These are phyloP conservation scores for Phytophthora constricta DNA, from an alignment of 352 stramenopile species.

Conservation along the genomic window DNA sequence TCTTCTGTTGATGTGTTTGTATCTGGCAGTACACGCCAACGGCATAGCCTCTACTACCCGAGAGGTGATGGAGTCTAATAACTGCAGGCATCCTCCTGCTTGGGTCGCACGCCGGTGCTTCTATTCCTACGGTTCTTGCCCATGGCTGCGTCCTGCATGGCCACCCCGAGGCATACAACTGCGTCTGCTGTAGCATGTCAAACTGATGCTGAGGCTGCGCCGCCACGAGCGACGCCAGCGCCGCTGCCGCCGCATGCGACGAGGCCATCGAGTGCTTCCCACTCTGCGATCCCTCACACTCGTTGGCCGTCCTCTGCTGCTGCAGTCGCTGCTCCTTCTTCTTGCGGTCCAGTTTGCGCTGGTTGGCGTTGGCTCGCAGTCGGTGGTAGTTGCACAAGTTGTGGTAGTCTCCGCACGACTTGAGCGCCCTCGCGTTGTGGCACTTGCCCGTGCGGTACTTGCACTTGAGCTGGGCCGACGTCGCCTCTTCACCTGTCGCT, in stretches of 20 bases:
- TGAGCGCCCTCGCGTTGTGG: slow-evolving; percentile 71
- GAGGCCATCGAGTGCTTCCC: too few relatives aligned
- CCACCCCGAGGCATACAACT: slow-evolving; percentile 25
- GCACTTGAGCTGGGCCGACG: slow-evolving; percentile 82
- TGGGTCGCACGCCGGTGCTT: slow-evolving; percentile 38
- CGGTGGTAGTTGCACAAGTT: slow-evolving; percentile 88
- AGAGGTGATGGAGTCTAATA: slow-evolving; percentile 42
- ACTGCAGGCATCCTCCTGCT: slow-evolving; percentile 48
- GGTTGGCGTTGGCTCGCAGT: slow-evolving; percentile 79
- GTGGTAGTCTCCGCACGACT: slow-evolving; percentile 81
- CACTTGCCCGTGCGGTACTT: slow-evolving; percentile 88
- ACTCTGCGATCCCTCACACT: slow-evolving; percentile 17
- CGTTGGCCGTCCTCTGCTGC: slow-evolving; percentile 40
- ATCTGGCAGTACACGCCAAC: too few relatives aligned
- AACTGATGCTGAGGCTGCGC: slow-evolving; percentile 41
- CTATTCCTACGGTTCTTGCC: slow-evolving; percentile 40
- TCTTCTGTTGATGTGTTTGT: slow-evolving; percentile 27
- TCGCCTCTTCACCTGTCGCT: slow-evolving; percentile 18
- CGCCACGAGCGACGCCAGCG: slow-evolving; percentile 49
- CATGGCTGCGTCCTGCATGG: slow-evolving; percentile 26
- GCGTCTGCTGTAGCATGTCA: slow-evolving; percentile 36
- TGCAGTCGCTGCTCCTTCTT: slow-evolving; percentile 73
- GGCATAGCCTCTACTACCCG: too few relatives aligned
- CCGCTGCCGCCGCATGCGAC: slow-evolving; percentile 51
- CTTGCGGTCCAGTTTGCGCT: slow-evolving; percentile 86